Evolutionary conservation across 768 basidiomycete genomes (phyloP).

Genomic region (Mycena sanguinolenta): DNA sequence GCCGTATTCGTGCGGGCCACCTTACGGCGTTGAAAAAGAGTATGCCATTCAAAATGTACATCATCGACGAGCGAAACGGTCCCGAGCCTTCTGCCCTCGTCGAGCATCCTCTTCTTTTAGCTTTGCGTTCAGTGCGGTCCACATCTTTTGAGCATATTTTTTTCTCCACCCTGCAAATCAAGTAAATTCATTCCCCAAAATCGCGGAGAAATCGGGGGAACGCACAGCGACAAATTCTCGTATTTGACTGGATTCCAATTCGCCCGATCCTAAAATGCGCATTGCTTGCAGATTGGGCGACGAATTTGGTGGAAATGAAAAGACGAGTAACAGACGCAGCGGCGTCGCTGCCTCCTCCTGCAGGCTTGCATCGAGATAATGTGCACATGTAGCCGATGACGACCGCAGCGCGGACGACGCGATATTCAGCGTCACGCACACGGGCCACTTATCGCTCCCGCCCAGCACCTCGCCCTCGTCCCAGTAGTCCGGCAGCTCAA

Average conservation of each 20-base stretch:
- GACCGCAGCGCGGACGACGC: conserved; percentile 50
- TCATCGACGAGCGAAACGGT: conserved; percentile 42
- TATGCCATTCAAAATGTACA: no score
- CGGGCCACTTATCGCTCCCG: conserved; percentile 77
- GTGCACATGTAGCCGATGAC: conserved; percentile 64
- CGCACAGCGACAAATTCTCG: conserved; percentile 69
- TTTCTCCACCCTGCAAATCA: conserved; percentile 73
- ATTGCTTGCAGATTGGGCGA: conserved; percentile 69
- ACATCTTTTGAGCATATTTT: conserved; percentile 71
- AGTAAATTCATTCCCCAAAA: not conserved
- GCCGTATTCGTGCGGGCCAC: not conserved
- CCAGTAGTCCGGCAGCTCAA: conserved; percentile 91
- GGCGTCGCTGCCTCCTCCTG: conserved; percentile 81
- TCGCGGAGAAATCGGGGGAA: not conserved
- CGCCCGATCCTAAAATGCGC: conserved; percentile 73
- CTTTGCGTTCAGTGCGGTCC: conserved; percentile 70
- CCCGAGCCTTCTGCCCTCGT: conserved; percentile 70
- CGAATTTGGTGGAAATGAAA: conserved; percentile 64
- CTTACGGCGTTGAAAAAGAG: no score
- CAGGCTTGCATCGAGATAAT: conserved; percentile 81
- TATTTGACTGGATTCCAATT: conserved; percentile 63
- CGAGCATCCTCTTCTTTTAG: conserved; percentile 75
- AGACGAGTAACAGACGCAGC: conserved; percentile 71
- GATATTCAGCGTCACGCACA: conserved; percentile 83
- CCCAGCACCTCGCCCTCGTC: conserved; percentile 81